Evolutionary conservation across 176 grass and related monocot species (phyloP).

Genomic region (Eragrostis curvula): DNA sequence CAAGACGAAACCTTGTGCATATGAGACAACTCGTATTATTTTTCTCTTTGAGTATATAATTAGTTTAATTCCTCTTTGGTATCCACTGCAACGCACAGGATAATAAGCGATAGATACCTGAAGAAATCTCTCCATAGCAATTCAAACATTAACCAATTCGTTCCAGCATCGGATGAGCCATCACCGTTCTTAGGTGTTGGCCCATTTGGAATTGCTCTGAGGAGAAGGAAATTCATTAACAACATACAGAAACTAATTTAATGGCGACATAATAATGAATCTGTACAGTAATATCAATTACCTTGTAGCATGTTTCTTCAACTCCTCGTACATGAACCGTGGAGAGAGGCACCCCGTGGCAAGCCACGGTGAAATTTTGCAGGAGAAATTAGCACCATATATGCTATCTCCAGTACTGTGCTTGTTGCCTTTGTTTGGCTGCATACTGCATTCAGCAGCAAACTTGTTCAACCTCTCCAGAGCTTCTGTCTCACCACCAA

Average conservation of each 20-base stretch:
- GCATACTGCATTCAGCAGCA: conserved; percentile 69
- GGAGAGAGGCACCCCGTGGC: conserved; percentile 92
- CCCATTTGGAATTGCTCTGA: conserved; percentile 54
- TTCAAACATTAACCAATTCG: conserved; percentile 98
- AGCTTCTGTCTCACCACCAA: conserved; percentile 90
- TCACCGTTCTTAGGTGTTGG: conserved; percentile 51
- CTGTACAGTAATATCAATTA: conserved; percentile 36
- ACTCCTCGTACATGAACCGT: conserved; percentile 94
- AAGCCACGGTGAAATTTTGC: conserved; percentile 99
- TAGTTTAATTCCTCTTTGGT: not conserved
- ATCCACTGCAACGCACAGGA: not conserved
- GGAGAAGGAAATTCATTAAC: not conserved
- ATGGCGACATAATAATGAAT: not conserved
- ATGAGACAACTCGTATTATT: not conserved
- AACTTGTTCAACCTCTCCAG: conserved; percentile 87
- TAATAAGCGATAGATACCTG: conserved; percentile 54
- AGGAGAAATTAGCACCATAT: conserved; percentile 96
- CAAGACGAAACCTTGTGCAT: not conserved
- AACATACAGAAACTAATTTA: conserved; percentile 21
- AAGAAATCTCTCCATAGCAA: conserved; percentile 99
- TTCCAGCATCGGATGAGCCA: conserved; percentile 63
- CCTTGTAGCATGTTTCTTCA: conserved; percentile 86
- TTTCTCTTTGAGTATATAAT: not conserved
- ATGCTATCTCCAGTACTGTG: conserved; percentile 64
- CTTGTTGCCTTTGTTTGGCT: conserved; percentile 71